A percentile compares a stretch with the other conserved stretches of the same genome.
Evolutionary conservation across 148 eudicot species (phyloP).

Genomic region (Amaranthus cruentus): DNA sequence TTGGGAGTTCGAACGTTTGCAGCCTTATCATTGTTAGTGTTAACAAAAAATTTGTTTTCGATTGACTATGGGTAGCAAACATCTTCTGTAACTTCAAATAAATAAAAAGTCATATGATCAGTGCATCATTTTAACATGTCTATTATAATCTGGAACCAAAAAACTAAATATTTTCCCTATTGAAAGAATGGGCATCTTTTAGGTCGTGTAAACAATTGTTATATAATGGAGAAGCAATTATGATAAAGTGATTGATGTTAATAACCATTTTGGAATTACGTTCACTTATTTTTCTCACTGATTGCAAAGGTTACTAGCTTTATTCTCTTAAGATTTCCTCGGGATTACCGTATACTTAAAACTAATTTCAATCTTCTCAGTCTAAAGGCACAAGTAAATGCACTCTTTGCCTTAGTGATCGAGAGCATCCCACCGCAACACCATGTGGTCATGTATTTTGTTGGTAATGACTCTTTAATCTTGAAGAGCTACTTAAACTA

Average conservation of each 20-base stretch:
- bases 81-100: too few species aligned
- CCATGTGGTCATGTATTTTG: slow-evolving; percentile 99
- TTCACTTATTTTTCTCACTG: neutral
- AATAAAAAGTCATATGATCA: too few species aligned
- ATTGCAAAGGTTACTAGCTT: neutral
- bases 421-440: slow-evolving; percentile 91
- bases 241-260: neutral
- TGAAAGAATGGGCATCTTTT: too few species aligned
- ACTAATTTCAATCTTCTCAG: slow-evolving; percentile 21
- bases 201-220: too few species aligned
- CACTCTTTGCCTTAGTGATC: slow-evolving; percentile 89
- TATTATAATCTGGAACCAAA: too few species aligned
- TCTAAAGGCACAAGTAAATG: slow-evolving; percentile 71
- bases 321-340: neutral
- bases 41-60: too few species aligned
- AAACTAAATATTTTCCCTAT: too few species aligned
- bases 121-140: too few species aligned
- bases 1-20: too few species aligned
- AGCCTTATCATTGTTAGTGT: too few species aligned
- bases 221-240: neutral
- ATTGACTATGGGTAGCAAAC: too few species aligned
- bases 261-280: neutral
- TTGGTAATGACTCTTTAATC: slow-evolving; percentile 53
- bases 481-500: neutral
- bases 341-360: neutral